phyloP scores from a whole-genome alignment of 176 grass and related monocot genomes.

The Eleusine coracana region DNA sequence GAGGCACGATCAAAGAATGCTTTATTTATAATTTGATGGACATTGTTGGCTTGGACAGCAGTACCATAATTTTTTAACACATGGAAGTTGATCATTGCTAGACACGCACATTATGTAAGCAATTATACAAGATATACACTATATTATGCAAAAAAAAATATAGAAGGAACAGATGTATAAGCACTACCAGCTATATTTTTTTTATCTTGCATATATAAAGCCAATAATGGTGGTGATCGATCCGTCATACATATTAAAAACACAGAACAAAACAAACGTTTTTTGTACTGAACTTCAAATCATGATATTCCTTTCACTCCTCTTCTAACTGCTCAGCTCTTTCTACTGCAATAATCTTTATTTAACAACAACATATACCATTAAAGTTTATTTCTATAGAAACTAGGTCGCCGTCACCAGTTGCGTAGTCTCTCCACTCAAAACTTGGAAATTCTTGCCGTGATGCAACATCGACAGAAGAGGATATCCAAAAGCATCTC shows the following conservation, averaged over 20 bases:
- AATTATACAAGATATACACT: background rate
- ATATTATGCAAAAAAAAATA: background rate
- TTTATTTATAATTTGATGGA: background rate
- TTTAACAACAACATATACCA: background rate
- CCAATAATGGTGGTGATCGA: background rate
- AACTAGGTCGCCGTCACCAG: background rate
- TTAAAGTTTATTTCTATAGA: background rate
- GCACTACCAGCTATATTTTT: background rate
- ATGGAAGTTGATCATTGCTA: background rate
- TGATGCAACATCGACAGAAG: background rate
- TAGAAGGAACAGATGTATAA: background rate
- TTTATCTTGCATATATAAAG: no score
- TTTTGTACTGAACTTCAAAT: no score
- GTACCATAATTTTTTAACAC: background rate
- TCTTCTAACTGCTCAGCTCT: background rate
- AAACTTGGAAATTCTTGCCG: background rate
- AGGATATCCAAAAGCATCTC: slow-evolving; percentile 45
- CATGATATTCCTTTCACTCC: no score
- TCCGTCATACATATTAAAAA: no score
- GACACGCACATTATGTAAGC: background rate
- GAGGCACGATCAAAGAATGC: background rate
- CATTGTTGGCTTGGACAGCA: slow-evolving; percentile 11
- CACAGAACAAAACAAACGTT: no score
- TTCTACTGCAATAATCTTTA: background rate
- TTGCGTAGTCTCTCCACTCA: background rate